These are phyloP conservation scores for Periconia macrospinosa DNA, from an alignment of 2,329 filamentous ascomycete species.

Conservation along the genomic window DNA sequence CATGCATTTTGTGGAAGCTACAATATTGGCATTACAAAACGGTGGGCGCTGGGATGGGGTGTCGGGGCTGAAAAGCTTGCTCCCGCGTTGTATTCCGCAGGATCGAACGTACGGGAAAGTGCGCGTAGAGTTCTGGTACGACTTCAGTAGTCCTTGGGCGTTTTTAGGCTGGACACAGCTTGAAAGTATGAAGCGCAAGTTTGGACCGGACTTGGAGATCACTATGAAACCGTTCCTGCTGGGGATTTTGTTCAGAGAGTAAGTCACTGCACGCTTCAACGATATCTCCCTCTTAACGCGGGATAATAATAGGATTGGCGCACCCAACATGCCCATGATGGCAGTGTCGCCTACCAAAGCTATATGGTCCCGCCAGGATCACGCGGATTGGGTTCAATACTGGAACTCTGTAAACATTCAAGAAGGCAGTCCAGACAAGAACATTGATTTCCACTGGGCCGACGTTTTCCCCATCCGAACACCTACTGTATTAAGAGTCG, in stretches of 20 bases:
- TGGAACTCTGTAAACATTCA: conserved; percentile 38
- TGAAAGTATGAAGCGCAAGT: conserved; percentile 25
- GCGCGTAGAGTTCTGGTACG: conserved; percentile 38
- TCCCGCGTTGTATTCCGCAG: conserved; percentile 23
- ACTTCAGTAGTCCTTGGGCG: conserved; percentile 40
- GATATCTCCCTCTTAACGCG: not conserved
- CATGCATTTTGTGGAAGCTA: conserved; percentile 41
- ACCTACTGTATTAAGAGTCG: conserved; percentile 34
- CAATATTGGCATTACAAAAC: conserved; percentile 16
- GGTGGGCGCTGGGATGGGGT: conserved; percentile 15
- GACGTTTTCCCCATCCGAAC: conserved; percentile 38
- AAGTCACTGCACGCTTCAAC: conserved; percentile 1
- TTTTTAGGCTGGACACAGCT: conserved; percentile 40
- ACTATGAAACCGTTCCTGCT: conserved; percentile 37
- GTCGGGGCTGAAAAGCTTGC: conserved; percentile 16
- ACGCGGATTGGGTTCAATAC: conserved; percentile 33
- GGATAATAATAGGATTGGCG: conserved; percentile 24
- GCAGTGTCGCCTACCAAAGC: conserved; percentile 29
- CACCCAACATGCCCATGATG: conserved; percentile 32
- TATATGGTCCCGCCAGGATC: conserved; percentile 31
- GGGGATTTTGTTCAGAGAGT: conserved; percentile 37
- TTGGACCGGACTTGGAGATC: conserved; percentile 27
- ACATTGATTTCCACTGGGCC: conserved; percentile 34
- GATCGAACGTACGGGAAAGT: conserved; percentile 11
- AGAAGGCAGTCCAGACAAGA: conserved; percentile 23